Conservation (phyloP, 139 green algal genomes). For the Gonium pectorale region DNA sequence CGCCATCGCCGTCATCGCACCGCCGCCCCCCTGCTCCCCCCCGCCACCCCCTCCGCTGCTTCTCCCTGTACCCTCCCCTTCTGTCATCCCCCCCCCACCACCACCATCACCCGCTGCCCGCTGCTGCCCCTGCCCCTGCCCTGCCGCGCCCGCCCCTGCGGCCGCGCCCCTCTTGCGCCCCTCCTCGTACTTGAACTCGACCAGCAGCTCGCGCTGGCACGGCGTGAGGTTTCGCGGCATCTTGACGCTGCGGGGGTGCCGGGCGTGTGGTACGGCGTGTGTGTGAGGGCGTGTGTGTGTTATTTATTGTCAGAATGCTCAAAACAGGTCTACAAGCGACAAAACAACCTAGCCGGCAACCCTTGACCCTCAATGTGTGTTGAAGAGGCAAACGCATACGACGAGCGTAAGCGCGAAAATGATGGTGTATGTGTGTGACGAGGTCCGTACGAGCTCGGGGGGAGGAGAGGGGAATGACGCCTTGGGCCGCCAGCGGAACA, state of each 20-base stretch:
- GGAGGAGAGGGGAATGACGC: no score
- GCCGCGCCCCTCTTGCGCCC: constrained; percentile 27
- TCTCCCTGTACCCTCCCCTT: background rate
- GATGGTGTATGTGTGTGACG: no score
- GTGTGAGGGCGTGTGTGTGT: background rate
- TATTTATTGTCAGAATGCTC: background rate
- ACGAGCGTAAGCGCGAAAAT: no score
- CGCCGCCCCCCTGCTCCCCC: no score
- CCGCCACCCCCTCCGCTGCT: no score
- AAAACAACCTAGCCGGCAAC: no score
- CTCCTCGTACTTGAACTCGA: constrained; percentile 54
- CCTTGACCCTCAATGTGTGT: background rate
- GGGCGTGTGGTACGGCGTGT: background rate
- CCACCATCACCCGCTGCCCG: background rate
- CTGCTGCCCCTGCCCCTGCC: background rate
- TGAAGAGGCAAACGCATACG: no score
- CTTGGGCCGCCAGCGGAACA: no score
- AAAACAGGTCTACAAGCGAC: no score
- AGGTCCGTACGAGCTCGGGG: no score
- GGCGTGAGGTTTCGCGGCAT: constrained; percentile 48
- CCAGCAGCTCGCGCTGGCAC: constrained; percentile 59
- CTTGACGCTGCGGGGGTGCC: constrained; percentile 23
- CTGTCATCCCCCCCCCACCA: background rate
- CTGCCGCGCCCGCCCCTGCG: background rate
- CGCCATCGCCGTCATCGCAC: no score